Conservation (phyloP, 2,329 filamentous ascomycete species). For the Ophiocordyceps camponoti-leonardi region DNA sequence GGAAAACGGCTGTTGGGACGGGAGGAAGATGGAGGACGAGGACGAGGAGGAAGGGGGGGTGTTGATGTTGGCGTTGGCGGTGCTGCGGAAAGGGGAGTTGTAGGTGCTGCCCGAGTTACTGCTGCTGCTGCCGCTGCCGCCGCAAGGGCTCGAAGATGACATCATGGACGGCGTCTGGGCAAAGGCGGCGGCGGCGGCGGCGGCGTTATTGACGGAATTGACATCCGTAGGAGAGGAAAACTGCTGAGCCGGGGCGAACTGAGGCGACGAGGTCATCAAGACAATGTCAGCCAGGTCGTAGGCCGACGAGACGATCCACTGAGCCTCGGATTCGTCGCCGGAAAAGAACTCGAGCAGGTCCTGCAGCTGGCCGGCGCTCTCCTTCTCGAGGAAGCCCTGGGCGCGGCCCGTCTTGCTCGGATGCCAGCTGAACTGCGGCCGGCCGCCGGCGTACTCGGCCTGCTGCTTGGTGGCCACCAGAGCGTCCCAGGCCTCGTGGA, state of each 20-base stretch:
- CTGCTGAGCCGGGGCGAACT: constrained; percentile 9
- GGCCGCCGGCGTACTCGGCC: constrained; percentile 32
- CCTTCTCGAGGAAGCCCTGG: constrained; percentile 42
- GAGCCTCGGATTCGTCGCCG: constrained; percentile 36
- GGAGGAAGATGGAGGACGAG: constrained; percentile 10
- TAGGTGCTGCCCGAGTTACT: constrained; percentile 9
- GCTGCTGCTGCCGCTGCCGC: too few species aligned
- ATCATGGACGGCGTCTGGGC: constrained; percentile 10
- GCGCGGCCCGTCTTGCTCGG: constrained; percentile 36
- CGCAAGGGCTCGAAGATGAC: constrained; percentile 6
- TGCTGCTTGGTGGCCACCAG: constrained; percentile 36
- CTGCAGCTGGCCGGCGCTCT: constrained; percentile 44
- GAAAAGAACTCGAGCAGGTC: constrained; percentile 50
- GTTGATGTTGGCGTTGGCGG: too few species aligned
- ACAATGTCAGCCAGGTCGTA: constrained; percentile 37
- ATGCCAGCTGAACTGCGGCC: constrained; percentile 47
- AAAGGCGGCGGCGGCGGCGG: constrained; percentile 15
- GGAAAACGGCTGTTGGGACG: constrained; percentile 13
- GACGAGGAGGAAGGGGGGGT: too few species aligned
- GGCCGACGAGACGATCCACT: constrained; percentile 38
- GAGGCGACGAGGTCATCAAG: constrained; percentile 17
- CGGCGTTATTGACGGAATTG: too few species aligned
- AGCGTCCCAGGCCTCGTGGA: constrained; percentile 43
- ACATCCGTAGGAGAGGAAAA: constrained; percentile 11
- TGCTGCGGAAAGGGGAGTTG: constrained; percentile 12